Evolutionary conservation across 495 filamentous ascomycete genomes (phyloP), one percentile per base, ranked within the genome.

Genomic region (Aspergillus affinis): DNA sequence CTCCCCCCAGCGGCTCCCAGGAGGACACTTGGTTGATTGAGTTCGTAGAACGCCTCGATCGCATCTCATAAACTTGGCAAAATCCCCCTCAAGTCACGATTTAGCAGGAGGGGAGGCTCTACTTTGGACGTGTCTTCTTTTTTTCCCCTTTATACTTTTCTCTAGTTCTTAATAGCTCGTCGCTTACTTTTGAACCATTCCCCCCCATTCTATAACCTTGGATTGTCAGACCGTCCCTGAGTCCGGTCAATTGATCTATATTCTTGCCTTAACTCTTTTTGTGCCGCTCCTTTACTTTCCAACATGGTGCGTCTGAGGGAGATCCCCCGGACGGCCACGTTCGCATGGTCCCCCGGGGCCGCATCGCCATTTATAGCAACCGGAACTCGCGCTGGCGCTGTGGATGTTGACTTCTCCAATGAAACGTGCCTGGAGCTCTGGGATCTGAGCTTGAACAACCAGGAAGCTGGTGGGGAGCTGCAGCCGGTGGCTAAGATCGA

Each of bases 381-480:
- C n/a, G 94, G 94, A 66, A 98, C 94, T 23, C 85, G 90, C 67
- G 92, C 93, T 57, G 94, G 94, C 55, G 94, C 94, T 61, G 92
- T 98, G 18, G 91, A 94, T 75, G 92, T 90, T 65, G 93, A 97
- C 72, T 98, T 99, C 79, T 98, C 94, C 6, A 92, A 94, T 75
- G 92, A 97, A 72, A 97, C 92, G 57, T 91, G 92, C 75, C 82
- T 99, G 46, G 94, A 99, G 80, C 81, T 99, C 48, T 99, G 94
- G 94, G 92, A 98, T 79, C 77, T 98, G 59, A 86, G 81, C 67
- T 77, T 97, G 67, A 88, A 91, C 72, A 86, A 84, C 72, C 73
- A 81, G 48, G 84, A 89, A 59, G 86, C 86, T 66, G 86, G 86
- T 49, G 83, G 88, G 55, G 94, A 98, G 79, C 84, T 96, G 51